Evolutionary conservation across 2,329 filamentous ascomycete genomes (phyloP).

Genomic region (Mycosphaerella sp.): DNA sequence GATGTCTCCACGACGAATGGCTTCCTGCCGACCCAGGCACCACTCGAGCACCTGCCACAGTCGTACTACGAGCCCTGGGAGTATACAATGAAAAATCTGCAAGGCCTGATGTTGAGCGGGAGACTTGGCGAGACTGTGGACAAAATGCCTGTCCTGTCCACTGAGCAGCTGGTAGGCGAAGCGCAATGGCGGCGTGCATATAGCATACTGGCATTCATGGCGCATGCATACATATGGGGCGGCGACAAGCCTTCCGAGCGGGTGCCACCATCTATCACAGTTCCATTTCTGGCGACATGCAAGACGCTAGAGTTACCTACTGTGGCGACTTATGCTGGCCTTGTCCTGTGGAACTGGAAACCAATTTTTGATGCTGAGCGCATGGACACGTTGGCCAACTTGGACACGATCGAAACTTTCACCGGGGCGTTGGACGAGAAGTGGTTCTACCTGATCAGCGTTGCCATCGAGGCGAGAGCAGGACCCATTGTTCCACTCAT

Average conservation of each 20-base stretch:
- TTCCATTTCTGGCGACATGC: constrained; percentile 73
- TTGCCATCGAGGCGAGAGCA: constrained; percentile 89
- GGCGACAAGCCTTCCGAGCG: constrained; percentile 63
- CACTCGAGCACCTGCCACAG: constrained; percentile 73
- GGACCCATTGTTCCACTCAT: constrained; percentile 82
- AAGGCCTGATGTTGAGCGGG: constrained; percentile 77
- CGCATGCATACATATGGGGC: constrained; percentile 87
- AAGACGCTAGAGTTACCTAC: constrained; percentile 70
- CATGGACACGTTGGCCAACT: constrained; percentile 77
- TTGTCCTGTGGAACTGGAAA: constrained; percentile 96
- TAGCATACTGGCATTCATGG: constrained; percentile 67
- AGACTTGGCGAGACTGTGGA: constrained; percentile 75
- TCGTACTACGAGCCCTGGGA: constrained; percentile 97
- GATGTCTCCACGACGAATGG: constrained; percentile 72
- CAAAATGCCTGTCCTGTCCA: constrained; percentile 74
- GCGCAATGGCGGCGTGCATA: constrained; percentile 90
- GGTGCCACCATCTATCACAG: constrained; percentile 73
- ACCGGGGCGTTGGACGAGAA: constrained; percentile 94
- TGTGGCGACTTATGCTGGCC: constrained; percentile 86
- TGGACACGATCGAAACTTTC: constrained; percentile 81
- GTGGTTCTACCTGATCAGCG: constrained; percentile 96
- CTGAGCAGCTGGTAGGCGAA: constrained; percentile 70
- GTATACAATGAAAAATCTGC: constrained; percentile 74
- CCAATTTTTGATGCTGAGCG: constrained; percentile 78
- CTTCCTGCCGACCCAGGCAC: constrained; percentile 77